Conservation (phyloP, 1,284 basidiomycete species). For the Ceratorhiza oryzae-sativae region DNA sequence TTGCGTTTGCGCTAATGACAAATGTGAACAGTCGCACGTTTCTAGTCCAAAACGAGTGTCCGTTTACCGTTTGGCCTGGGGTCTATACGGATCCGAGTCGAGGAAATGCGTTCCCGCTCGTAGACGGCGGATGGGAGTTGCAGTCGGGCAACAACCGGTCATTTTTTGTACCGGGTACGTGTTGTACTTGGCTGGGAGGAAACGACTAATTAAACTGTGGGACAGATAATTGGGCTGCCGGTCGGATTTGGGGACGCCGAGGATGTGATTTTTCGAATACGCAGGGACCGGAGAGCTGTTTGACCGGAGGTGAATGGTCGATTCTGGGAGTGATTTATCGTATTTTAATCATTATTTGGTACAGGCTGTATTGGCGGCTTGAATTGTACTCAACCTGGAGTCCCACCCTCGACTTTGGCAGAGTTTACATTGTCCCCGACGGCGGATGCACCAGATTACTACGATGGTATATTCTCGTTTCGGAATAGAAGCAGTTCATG, state of each 20-base stretch:
- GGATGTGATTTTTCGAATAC: constrained; percentile 59
- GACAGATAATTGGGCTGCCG: constrained; percentile 57
- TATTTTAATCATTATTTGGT: not conserved
- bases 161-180: constrained; percentile 54
- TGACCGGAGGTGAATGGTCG: constrained; percentile 53
- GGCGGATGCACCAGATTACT: constrained; percentile 51
- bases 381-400: constrained; percentile 59
- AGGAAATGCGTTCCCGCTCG: constrained; percentile 45
- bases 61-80: constrained; percentile 44
- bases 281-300: constrained; percentile 61
- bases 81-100: constrained; percentile 28
- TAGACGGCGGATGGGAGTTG: constrained; percentile 56
- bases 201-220: too few species aligned
- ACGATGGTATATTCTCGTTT: constrained; percentile 40
- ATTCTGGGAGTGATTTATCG: constrained; percentile 1
- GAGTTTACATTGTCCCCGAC: constrained; percentile 41
- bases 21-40: constrained; percentile 54
- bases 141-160: constrained; percentile 50
- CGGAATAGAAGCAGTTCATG: too few species aligned
- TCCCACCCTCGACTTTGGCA: constrained; percentile 63
- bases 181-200: too few species aligned
- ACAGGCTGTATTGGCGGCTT: constrained; percentile 57
- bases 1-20: constrained; percentile 44
- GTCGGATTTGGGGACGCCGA: constrained; percentile 58
- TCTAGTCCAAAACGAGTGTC: constrained; percentile 53